Evolutionary conservation across 2,329 filamentous ascomycete genomes (phyloP).

Genomic region (Dryadomyces sulphureus): DNA sequence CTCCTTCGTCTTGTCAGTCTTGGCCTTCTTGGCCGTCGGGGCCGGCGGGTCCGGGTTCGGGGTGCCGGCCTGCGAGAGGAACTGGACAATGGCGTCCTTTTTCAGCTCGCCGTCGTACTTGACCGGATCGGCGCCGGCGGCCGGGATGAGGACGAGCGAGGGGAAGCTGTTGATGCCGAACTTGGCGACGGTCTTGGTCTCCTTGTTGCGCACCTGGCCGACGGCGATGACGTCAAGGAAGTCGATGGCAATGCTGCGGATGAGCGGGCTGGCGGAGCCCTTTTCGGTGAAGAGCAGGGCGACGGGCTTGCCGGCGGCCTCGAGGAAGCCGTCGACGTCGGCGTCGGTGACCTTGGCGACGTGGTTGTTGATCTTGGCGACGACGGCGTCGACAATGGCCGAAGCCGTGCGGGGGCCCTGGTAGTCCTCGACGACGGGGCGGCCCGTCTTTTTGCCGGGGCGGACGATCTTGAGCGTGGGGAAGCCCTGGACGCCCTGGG

Average conservation of each 20-base stretch:
- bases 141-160: slow-evolving; percentile 64
- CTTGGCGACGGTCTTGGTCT: slow-evolving; percentile 52
- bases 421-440: slow-evolving; percentile 81
- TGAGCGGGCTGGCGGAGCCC: slow-evolving; percentile 66
- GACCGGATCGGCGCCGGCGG: slow-evolving; percentile 50
- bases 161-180: slow-evolving; percentile 72
- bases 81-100: slow-evolving; percentile 67
- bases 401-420: slow-evolving; percentile 71
- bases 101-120: slow-evolving; percentile 73
- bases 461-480: slow-evolving; percentile 89
- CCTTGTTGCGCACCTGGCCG: slow-evolving; percentile 73
- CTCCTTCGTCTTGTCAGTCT: slow-evolving; percentile 25
- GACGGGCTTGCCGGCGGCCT: slow-evolving; percentile 57
- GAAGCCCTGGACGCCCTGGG: slow-evolving; percentile 84
- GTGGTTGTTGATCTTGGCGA: slow-evolving; percentile 81
- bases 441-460: slow-evolving; percentile 58
- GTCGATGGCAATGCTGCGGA: slow-evolving; percentile 79
- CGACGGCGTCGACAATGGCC: slow-evolving; percentile 72
- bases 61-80: slow-evolving; percentile 62
- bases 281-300: slow-evolving; percentile 90
- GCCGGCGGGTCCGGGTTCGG: slow-evolving; percentile 67
- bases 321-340: slow-evolving; percentile 61
- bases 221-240: slow-evolving; percentile 69
- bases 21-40: slow-evolving; percentile 23
- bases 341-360: slow-evolving; percentile 72